A percentile compares a stretch with the other conserved stretches of the same genome.
Evolutionary conservation across 2,329 filamentous ascomycete species (phyloP).

Genomic region (Nigrospora oryzae): DNA sequence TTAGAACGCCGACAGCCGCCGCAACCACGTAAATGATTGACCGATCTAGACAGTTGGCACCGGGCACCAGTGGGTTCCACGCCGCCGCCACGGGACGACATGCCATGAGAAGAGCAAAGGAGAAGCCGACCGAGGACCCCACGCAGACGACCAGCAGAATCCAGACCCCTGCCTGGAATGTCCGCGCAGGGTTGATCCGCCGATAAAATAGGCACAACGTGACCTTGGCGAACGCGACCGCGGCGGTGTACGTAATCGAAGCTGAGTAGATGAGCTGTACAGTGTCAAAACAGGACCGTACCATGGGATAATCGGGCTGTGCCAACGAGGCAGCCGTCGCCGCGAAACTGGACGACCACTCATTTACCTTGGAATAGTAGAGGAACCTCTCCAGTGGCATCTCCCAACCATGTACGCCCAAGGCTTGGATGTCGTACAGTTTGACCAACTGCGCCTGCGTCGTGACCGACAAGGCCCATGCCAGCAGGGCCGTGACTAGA

Average conservation of each 20-base stretch:
- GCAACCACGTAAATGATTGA: conserved; percentile 40
- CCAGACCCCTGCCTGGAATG: conserved; percentile 23
- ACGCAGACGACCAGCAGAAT: conserved; percentile 17
- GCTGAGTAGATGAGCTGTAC: conserved; percentile 6
- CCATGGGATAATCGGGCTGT: too few relatives aligned
- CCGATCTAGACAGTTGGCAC: conserved; percentile 30
- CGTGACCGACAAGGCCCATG: conserved; percentile 1
- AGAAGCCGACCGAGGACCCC: conserved; percentile 22
- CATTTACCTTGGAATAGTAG: conserved; percentile 4
- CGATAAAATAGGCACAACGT: conserved; percentile 29
- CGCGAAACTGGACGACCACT: too few relatives aligned
- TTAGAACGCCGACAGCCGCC: conserved; percentile 35
- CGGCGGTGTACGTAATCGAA: conserved; percentile 21
- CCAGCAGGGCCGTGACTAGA: background rate
- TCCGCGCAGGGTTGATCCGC: conserved; percentile 23
- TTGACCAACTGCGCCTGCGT: conserved; percentile 1
- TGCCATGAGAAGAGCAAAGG: conserved; percentile 25
- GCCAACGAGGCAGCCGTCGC: background rate
- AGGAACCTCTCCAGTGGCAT: conserved; percentile 6
- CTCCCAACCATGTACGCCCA: conserved; percentile 8
- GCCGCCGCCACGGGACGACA: conserved; percentile 24
- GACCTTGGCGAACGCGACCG: conserved; percentile 25
- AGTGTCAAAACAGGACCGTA: too few relatives aligned
- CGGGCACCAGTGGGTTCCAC: conserved; percentile 20
- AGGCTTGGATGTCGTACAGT: conserved; percentile 2